Base-by-base conservation (phyloP, 768 basidiomycete genomes). In the Mycena galopus region DNA sequence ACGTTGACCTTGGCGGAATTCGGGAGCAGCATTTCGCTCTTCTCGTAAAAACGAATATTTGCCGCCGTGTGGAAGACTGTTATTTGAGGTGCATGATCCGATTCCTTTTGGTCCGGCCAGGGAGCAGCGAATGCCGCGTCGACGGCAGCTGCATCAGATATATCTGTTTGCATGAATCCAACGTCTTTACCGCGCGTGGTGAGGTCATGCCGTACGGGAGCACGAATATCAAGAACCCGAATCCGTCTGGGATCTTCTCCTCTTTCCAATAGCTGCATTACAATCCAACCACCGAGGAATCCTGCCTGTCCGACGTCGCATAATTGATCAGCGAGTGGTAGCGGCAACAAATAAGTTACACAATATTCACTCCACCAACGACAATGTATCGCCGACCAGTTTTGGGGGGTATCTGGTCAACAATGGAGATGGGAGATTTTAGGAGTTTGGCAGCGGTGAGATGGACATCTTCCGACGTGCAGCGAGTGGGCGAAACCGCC, bases 41-140 rank as follows among this genome's bases (percentile, higher is more conserved):
- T 89, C 74, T 94, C 94, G 77, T 90, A 95, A 78, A 93, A 94
- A 6, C 93, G 92, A 73, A 94, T 94, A 73, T 87, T 92, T 21
- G 94, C 92, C 0, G 91, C 93, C 25, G 92, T 92, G 77, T 94
- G 93, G 79, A 94, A 93, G 11, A 95, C 87, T 0, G 93, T 93
- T 25, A 92, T 81, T 63, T 85, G 84, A 1, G 83, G 74, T 14
- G 82, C 77, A 11, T 73, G 61, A 8, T 23, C 77, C 79, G 73
- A 86, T 86, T 21, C 8, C 9, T 77, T 77, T 27, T 77, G 77
- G 8, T 67, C 74, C 1, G 88, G 87, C 94, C 94, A 95, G 0
- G 92, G 86, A 4, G 88, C 87, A 25, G 77, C 83, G 82, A 95
- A 94, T 0, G 92, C 93, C 2, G 84, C 85, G 16, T 88, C 80